These are phyloP conservation scores for Emergomyces orientalis DNA, from an alignment of 2,329 filamentous ascomycete genomes.

Conservation along the genomic window DNA sequence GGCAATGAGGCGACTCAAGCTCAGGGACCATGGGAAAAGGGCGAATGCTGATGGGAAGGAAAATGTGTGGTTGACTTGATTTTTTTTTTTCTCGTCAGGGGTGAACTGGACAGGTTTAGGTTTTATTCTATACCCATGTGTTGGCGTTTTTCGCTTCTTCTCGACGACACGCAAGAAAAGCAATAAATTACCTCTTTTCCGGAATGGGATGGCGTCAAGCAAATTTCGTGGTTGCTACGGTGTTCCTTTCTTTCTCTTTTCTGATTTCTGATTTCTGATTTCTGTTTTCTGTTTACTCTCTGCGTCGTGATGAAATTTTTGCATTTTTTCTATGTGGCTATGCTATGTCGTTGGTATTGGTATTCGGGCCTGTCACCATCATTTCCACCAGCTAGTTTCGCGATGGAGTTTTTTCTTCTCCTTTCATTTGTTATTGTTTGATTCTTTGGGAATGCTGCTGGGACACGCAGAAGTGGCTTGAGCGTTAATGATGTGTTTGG, in stretches of 20 bases:
- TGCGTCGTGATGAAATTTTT: background rate
- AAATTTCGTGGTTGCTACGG: background rate
- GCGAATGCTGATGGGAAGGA: slow-evolving; percentile 24
- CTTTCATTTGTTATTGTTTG: background rate
- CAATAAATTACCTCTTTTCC: background rate
- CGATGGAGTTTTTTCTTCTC: background rate
- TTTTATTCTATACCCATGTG: background rate
- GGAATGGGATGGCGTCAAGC: background rate
- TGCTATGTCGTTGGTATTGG: background rate
- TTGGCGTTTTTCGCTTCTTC: background rate
- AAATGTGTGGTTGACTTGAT: slow-evolving; percentile 19
- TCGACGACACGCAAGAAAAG: too few relatives aligned
- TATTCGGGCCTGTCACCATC: background rate
- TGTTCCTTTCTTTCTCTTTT: background rate
- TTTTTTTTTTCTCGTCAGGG: background rate
- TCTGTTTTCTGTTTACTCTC: too few relatives aligned
- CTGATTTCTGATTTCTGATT: too few relatives aligned
- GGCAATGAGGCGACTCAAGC: slow-evolving; percentile 29
- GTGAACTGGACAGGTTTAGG: background rate
- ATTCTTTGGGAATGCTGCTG: background rate
- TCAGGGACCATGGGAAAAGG: slow-evolving; percentile 21
- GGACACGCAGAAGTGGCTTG: background rate
- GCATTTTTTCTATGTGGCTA: background rate
- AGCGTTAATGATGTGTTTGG: background rate
- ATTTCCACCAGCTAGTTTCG: background rate